Evolutionary conservation across 305 asterid species (phyloP).

Genomic region (Fraxinus baroniana): DNA sequence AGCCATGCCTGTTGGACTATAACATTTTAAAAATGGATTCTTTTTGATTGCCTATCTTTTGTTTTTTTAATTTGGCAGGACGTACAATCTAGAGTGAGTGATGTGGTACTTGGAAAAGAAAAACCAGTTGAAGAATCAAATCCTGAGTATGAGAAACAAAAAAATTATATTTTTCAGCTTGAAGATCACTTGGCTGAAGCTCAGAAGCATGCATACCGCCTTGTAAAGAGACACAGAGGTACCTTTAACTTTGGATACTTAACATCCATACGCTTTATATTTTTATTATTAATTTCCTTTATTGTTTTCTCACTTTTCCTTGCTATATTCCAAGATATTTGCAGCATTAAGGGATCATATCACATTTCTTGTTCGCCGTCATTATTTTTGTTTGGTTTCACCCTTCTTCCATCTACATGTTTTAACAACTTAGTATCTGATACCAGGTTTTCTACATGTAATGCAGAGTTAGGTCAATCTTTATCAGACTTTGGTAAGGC

Average conservation of each 20-base stretch:
- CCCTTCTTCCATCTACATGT: neutral
- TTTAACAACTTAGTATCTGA: constrained; percentile 17
- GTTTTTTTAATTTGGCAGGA: constrained; percentile 53
- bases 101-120: constrained; percentile 96
- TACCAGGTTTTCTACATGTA: constrained; percentile 14
- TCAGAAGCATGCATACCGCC: constrained; percentile 93
- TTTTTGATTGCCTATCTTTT: constrained; percentile 19
- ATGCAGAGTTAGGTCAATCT: constrained; percentile 85
- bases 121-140: constrained; percentile 94
- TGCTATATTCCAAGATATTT: neutral
- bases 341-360: neutral
- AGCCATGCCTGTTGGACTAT: constrained; percentile 1
- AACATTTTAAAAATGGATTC: neutral
- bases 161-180: constrained; percentile 84
- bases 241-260: constrained; percentile 22
- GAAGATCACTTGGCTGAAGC: constrained; percentile 97
- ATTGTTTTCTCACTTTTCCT: neutral
- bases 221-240: constrained; percentile 97
- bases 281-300: constrained; percentile 19
- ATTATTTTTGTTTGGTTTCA: constrained; percentile 16
- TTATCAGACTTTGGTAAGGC: constrained; percentile 94
- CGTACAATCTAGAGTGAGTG: constrained; percentile 89
- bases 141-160: constrained; percentile 85
- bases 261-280: neutral
- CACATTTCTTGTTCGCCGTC: constrained; percentile 8